Conservation (phyloP, 2,329 filamentous ascomycete genomes). For the Alternaria rosae region DNA sequence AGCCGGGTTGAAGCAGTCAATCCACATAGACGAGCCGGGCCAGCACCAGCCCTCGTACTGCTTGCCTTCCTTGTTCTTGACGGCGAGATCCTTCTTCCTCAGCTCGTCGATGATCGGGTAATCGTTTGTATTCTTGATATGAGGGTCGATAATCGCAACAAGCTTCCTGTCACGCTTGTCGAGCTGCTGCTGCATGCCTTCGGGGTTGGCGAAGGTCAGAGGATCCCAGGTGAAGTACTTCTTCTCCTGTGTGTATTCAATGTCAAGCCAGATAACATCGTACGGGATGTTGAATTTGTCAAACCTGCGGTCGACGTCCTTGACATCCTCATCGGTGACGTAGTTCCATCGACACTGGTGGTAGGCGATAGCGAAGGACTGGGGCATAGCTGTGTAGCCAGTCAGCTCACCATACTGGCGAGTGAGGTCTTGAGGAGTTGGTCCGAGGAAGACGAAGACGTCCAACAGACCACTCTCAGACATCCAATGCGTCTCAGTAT, state of each 20-base stretch:
- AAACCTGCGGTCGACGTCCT: slow-evolving; percentile 94
- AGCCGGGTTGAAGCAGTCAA: slow-evolving; percentile 94
- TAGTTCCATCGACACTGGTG: slow-evolving; percentile 99
- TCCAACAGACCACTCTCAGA: slow-evolving; percentile 91
- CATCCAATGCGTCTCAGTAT: slow-evolving; percentile 94
- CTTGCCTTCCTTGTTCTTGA: slow-evolving; percentile 88
- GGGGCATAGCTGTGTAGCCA: slow-evolving; percentile 87
- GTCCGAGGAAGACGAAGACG: slow-evolving; percentile 92
- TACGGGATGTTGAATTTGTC: slow-evolving; percentile 96
- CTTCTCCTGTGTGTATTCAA: slow-evolving; percentile 95
- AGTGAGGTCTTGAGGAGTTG: slow-evolving; percentile 81
- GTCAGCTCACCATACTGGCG: slow-evolving; percentile 88
- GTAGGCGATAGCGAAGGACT: slow-evolving; percentile 90
- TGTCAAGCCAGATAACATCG: slow-evolving; percentile 98
- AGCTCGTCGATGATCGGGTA: slow-evolving; percentile 82
- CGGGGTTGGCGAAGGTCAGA: slow-evolving; percentile 84
- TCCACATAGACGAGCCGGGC: slow-evolving; percentile 96
- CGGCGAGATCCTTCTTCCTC: slow-evolving; percentile 81
- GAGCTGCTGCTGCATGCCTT: slow-evolving; percentile 86
- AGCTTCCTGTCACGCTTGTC: slow-evolving; percentile 87
- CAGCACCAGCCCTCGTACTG: slow-evolving; percentile 98
- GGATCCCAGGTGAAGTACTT: slow-evolving; percentile 99
- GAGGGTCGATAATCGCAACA: slow-evolving; percentile 93
- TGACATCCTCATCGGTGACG: slow-evolving; percentile 94
- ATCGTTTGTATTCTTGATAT: slow-evolving; percentile 89